Evolutionary conservation across 1,139 yeast genomes (phyloP), one percentile per base, ranked within the genome.

Genomic region (Blastobotrys ciferrii): DNA sequence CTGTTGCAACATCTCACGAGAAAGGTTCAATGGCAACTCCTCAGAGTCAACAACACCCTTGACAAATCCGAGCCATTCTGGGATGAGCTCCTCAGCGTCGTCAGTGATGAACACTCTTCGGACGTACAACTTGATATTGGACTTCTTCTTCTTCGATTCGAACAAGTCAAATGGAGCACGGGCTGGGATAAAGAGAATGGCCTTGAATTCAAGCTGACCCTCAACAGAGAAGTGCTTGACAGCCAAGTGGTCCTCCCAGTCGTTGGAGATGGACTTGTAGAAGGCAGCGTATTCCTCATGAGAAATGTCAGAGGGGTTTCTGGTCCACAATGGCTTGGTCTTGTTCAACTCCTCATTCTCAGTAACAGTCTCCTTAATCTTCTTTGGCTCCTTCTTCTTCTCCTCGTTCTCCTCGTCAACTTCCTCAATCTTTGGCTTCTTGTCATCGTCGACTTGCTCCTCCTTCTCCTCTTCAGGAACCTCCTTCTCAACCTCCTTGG

Each of bases 21-120:
- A 94, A 78, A 94, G 82, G 94, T 94, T 94, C 76, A 94, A 87
- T 75, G 99, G 99, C 75, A 94, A 81, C 76, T 94, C 99, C 80
- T 94, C 98, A 64, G 98, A 89, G 78, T 94, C 99, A 58, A 94
- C 99, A 72, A 94, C 98, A 83, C 99, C 99, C 79, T 80, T 91
- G 68, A 94, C 87, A 74, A 94, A 94, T 55, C 91, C 77, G 71
- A 92, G 85, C 98, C 98, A 94, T 75, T 92, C 98, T 70, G 99
- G 99, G 61, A 94, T 89, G 70, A 94, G 85, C 70, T 94, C 98
- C 75, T 92, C 98, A 67, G 98, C 97, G 65, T 94, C 99, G 69
- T 94, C 99, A 59, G 98, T 94, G 74, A 94, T 94, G 85, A 94
- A 94, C 63, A 94, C 99, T 78, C 98, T 95, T 76, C 98, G 91